A percentile compares a stretch with the other conserved stretches of the same genome.
Conservation (phyloP, 2,329 filamentous ascomycete genomes). For the Botrytis elliptica region DNA sequence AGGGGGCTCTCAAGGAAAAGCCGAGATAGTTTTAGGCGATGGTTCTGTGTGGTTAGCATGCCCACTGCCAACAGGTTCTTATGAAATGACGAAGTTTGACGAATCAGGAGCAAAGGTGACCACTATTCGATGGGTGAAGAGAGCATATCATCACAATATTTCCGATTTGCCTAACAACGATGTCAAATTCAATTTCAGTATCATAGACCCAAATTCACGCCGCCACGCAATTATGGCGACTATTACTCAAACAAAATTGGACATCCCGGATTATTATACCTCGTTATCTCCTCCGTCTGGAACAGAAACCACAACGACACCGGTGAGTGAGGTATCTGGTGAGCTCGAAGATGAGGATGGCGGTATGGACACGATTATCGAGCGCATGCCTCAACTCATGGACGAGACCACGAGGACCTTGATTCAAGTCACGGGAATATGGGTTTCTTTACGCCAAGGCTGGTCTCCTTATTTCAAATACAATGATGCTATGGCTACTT, state of each 20-base stretch:
- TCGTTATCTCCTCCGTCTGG: conserved; percentile 52
- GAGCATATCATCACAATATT: conserved; percentile 41
- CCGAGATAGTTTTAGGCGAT: conserved; percentile 66
- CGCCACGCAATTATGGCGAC: conserved; percentile 74
- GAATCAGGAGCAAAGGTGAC: conserved; percentile 55
- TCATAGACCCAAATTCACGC: conserved; percentile 66
- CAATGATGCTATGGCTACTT: conserved; percentile 33
- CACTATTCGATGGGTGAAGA: conserved; percentile 69
- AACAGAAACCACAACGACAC: conserved; percentile 44
- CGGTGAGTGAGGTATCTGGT: conserved; percentile 22
- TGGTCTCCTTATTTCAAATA: conserved; percentile 44
- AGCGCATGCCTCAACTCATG: conserved; percentile 42
- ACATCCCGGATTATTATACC: conserved; percentile 68
- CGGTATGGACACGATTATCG: conserved; percentile 28
- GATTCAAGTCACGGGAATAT: conserved; percentile 53
- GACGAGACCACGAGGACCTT: conserved; percentile 48
- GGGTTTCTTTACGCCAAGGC: conserved; percentile 50
- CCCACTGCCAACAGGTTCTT: conserved; percentile 55
- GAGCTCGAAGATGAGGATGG: conserved; percentile 19
- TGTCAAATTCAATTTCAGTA: conserved; percentile 71
- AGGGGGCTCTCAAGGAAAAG: conserved; percentile 40
- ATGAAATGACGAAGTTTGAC: conserved; percentile 58
- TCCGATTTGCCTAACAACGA: conserved; percentile 40
- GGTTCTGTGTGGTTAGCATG: conserved; percentile 58
- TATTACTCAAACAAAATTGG: conserved; percentile 61